Conservation (phyloP, 495 filamentous ascomycete genomes). For the Hypoxylon cercidicola region DNA sequence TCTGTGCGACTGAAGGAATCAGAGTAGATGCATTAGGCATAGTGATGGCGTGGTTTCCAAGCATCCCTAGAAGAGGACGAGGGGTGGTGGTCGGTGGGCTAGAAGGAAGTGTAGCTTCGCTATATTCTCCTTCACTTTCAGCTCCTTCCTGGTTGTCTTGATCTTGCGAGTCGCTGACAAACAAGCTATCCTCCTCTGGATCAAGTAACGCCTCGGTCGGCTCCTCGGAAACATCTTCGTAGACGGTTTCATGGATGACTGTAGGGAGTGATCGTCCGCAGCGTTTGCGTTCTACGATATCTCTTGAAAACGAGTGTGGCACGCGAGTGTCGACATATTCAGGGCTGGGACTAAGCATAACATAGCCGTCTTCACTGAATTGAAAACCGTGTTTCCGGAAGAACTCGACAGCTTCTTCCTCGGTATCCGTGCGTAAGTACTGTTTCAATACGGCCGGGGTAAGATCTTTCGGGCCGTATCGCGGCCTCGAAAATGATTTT, state of each 20-base stretch:
- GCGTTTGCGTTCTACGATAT: slow-evolving; percentile 62
- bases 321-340: slow-evolving; percentile 51
- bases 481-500: slow-evolving; percentile 66
- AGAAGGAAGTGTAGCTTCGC: background rate
- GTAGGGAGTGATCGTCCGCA: slow-evolving; percentile 50
- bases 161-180: slow-evolving; percentile 40
- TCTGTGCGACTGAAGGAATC: background rate
- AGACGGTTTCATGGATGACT: slow-evolving; percentile 59
- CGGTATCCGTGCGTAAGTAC: slow-evolving; percentile 77
- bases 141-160: slow-evolving; percentile 5
- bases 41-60: slow-evolving; percentile 17
- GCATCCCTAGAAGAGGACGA: background rate
- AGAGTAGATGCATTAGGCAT: background rate
- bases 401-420: slow-evolving; percentile 75
- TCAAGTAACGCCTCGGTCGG: background rate
- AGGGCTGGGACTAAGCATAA: slow-evolving; percentile 51
- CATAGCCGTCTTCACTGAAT: slow-evolving; percentile 63
- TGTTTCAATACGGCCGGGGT: slow-evolving; percentile 71
- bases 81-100: background rate
- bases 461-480: slow-evolving; percentile 79
- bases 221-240: slow-evolving; percentile 38
- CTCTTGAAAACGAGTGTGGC: slow-evolving; percentile 54
- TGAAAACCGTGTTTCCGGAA: slow-evolving; percentile 73
- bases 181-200: slow-evolving; percentile 42
- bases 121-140: slow-evolving; percentile 1